These are phyloP conservation scores for Cryphonectria parasitica DNA, from an alignment of 2,329 filamentous ascomycete genomes.

Conservation along the genomic window DNA sequence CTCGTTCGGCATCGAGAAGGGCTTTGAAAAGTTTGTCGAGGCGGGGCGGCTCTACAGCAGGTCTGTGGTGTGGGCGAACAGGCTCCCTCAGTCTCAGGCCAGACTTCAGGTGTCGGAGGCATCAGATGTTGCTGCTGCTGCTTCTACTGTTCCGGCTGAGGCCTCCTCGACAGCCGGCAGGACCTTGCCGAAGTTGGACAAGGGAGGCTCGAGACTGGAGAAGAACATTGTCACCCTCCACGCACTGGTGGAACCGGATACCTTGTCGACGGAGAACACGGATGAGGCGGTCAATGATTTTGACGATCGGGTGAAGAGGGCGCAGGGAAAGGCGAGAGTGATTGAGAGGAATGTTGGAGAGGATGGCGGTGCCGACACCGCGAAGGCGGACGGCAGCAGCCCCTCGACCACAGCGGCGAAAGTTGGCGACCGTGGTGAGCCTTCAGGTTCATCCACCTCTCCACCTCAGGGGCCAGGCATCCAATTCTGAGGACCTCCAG, in stretches of 20 bases:
- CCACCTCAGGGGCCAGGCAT: not conserved
- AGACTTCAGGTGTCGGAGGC: conserved; percentile 18
- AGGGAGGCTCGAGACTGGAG: conserved; percentile 58
- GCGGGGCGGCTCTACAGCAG: conserved; percentile 79
- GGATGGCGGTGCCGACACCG: conserved; percentile 19
- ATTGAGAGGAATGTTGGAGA: conserved; percentile 71
- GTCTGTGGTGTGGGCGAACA: conserved; percentile 81
- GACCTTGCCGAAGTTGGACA: conserved; percentile 45
- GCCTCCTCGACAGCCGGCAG: not conserved
- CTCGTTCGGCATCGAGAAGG: conserved; percentile 87
- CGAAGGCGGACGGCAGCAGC: conserved; percentile 3
- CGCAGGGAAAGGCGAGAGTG: conserved; percentile 81
- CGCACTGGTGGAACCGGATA: conserved; percentile 77
- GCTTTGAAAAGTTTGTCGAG: conserved; percentile 88
- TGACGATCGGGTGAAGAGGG: conserved; percentile 84
- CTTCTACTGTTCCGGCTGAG: not conserved
- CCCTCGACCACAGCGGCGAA: not conserved
- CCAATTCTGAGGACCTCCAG: not conserved
- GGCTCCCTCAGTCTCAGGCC: conserved; percentile 49
- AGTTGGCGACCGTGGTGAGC: not conserved
- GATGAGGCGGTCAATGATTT: conserved; percentile 91
- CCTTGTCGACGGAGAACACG: conserved; percentile 77
- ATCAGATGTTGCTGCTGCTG: conserved; percentile 1
- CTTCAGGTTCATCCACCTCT: not conserved
- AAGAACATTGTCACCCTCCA: conserved; percentile 79